phyloP scores from a whole-genome alignment of 805 yeast genomes.

The Ogataea populi-albae region DNA sequence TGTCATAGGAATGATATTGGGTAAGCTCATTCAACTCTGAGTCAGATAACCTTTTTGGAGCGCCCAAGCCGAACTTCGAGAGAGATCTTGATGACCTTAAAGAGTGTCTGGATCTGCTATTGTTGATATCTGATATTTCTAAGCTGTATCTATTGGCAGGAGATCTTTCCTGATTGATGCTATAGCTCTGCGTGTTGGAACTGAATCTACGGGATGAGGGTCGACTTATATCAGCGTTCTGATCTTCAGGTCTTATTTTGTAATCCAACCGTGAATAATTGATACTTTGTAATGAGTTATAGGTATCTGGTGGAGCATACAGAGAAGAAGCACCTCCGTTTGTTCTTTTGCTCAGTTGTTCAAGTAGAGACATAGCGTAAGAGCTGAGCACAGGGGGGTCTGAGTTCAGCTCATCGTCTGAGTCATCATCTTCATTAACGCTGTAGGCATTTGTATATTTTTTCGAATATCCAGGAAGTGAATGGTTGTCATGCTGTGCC shows the following conservation, averaged over 20 bases:
- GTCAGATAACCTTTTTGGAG: constrained; percentile 46
- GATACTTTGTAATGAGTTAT: too few relatives aligned
- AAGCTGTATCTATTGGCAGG: constrained; percentile 6
- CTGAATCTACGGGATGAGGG: constrained; percentile 21
- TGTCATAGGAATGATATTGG: constrained; percentile 6
- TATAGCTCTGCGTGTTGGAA: constrained; percentile 7
- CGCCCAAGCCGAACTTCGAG: constrained; percentile 43
- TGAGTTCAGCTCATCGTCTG: constrained; percentile 42
- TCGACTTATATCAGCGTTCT: constrained; percentile 9
- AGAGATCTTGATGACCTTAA: constrained; percentile 18
- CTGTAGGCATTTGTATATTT: constrained; percentile 1
- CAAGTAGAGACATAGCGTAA: constrained; percentile 48
- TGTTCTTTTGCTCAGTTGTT: constrained; percentile 29
- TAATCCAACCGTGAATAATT: too few relatives aligned
- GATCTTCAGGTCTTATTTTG: neutral
- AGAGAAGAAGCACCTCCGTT: constrained; percentile 1
- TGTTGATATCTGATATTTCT: constrained; percentile 9
- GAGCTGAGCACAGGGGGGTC: constrained; percentile 55
- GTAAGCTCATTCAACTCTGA: constrained; percentile 17
- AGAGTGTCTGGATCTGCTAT: constrained; percentile 12
- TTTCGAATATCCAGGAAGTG: constrained; percentile 1
- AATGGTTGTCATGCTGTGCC: neutral
- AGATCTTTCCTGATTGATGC: constrained; percentile 6
- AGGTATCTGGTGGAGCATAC: too few relatives aligned
- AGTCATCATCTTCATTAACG: constrained; percentile 20